Base-by-base conservation (phyloP, 805 yeast genomes). In the Barnettozyma populi region DNA sequence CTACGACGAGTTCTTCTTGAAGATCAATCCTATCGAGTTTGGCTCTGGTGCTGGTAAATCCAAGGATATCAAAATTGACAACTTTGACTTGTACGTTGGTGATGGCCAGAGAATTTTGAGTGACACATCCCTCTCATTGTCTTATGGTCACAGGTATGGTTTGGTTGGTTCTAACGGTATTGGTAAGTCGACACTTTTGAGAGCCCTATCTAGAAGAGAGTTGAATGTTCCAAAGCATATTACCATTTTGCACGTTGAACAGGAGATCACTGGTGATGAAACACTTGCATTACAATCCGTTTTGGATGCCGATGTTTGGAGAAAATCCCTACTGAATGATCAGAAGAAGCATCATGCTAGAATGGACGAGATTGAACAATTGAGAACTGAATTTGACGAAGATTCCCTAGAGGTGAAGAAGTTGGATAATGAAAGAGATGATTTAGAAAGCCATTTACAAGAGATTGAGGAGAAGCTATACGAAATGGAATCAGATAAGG, bases 241-340 rank as follows among this genome's bases (percentile, higher is more conserved):
- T 53, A 87, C 98, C 2, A 87, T 94, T 66, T 74, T 94, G 57
- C 97, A 94, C 61, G 99, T 94, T 48, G 99, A 94, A 66, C 99
- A 94, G 76, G 99, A 94, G 73, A 79, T 94, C 43, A 76, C 80
- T 57, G 99, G 99, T 61, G 97, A 92, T 61, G 97, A 90, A 44
- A 85, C 88, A 2, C 66, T 82, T 9, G 99, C 97, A 1, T 66
- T 94, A 46, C 97, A 92, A 66, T 85, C 96, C 53, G 99, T 94
- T n/a, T 73, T 94, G 55, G 99, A 94, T 70, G 99, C 99, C 1
- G 99, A 94, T 71, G 99, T 94, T 37, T 94, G 99, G 99, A 79
- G 99, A 67, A 94, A 95, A 68, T 89, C 84, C 57, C 71, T 94
- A 47, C 64, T 94, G 31, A 69, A 71, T 41, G 98, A 94, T 65